phyloP scores from a whole-genome alignment of 495 filamentous ascomycete species.

The Xylaria castorea region DNA sequence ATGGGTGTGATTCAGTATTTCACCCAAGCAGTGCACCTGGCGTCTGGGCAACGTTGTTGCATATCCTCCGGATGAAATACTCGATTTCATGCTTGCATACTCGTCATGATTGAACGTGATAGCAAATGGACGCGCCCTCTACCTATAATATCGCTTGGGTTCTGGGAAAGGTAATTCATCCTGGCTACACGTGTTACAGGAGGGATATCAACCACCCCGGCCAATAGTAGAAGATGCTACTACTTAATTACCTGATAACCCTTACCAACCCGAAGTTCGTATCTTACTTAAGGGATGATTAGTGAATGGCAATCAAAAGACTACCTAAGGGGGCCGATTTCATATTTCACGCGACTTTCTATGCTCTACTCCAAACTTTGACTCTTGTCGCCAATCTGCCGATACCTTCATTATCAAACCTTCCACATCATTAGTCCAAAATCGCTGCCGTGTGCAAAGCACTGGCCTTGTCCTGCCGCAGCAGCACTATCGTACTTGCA shows the following conservation, averaged over 20 bases:
- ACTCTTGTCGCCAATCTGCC: constrained; percentile 3
- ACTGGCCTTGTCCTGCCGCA: not conserved
- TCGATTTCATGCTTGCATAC: constrained; percentile 8
- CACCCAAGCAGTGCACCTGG: not conserved
- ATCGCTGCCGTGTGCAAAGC: constrained; percentile 1
- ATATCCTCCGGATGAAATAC: not conserved
- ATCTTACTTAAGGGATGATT: not conserved
- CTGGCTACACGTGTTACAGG: not conserved
- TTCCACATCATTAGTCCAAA: not conserved
- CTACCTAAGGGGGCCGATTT: not conserved
- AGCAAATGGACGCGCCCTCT: not conserved
- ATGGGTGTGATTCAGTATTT: not conserved
- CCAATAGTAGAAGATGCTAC: constrained; percentile 12
- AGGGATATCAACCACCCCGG: not conserved
- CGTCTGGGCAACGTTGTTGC: not conserved
- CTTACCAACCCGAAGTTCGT: not conserved
- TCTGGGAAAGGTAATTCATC: constrained; percentile 1
- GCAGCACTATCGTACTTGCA: constrained; percentile 1
- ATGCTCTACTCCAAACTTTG: not conserved
- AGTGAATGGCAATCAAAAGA: not conserved
- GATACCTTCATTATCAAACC: constrained; percentile 1
- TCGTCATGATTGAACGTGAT: not conserved
- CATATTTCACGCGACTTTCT: not conserved
- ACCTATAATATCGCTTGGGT: not conserved
- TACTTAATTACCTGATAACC: constrained; percentile 4